Evolutionary conservation across 768 basidiomycete genomes (phyloP).

Genomic region (Kwoniella europaea): DNA sequence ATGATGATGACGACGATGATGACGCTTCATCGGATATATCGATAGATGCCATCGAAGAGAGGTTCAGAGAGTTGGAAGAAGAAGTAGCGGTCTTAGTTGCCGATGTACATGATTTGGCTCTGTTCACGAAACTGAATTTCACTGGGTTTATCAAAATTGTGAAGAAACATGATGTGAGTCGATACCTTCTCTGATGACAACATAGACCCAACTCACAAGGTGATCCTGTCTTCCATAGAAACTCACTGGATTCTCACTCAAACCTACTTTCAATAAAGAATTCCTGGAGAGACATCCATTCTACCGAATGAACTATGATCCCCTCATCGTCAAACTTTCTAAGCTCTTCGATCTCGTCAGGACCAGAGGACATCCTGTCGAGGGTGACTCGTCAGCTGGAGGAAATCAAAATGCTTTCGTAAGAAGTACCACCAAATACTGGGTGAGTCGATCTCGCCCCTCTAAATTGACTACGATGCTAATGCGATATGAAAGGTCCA

Average conservation of each 20-base stretch:
- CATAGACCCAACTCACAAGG: conserved; percentile 2
- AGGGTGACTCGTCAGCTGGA: conserved; percentile 91
- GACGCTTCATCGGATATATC: conserved; percentile 65
- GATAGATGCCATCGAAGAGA: conserved; percentile 75
- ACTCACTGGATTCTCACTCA: conserved; percentile 82
- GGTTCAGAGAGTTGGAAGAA: conserved; percentile 85
- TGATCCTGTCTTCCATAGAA: conserved; percentile 65
- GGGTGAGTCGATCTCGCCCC: conserved; percentile 65
- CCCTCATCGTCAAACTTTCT: conserved; percentile 92
- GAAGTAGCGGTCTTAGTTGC: conserved; percentile 94
- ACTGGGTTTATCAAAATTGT: conserved; percentile 99
- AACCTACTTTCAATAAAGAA: conserved; percentile 83
- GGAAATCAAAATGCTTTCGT: conserved; percentile 96
- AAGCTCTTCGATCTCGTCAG: conserved; percentile 93
- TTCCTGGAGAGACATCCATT: conserved; percentile 94
- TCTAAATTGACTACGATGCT: background rate
- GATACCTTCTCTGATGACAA: background rate
- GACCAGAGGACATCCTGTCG: conserved; percentile 90
- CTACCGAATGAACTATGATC: conserved; percentile 77
- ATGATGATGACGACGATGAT: conserved; percentile 61
- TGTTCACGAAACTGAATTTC: conserved; percentile 96
- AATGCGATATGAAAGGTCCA: conserved; percentile 65
- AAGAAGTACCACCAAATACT: conserved; percentile 98
- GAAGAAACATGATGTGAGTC: conserved; percentile 66
- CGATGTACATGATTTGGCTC: conserved; percentile 68